Evolutionary conservation across 108 stramenopile genomes (phyloP).

Genomic region (Conticribra weissflogii): DNA sequence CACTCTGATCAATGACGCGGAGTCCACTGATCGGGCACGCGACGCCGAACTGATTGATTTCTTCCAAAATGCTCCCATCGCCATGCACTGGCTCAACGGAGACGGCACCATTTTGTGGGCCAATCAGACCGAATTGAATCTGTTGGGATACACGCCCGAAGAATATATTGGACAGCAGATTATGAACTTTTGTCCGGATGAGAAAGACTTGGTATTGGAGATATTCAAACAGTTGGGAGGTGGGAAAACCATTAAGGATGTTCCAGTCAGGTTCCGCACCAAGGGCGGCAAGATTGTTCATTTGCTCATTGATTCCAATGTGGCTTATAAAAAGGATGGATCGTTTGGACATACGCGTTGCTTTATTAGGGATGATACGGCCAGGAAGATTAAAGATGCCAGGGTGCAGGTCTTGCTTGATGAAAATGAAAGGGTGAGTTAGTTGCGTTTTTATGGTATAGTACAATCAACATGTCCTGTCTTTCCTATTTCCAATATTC

Average conservation of each 20-base stretch:
- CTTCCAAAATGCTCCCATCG: constrained; percentile 63
- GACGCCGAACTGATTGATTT: constrained; percentile 53
- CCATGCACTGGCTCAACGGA: constrained; percentile 60
- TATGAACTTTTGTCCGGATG: constrained; percentile 53
- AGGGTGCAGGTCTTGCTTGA: constrained; percentile 31
- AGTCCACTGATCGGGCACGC: constrained; percentile 33
- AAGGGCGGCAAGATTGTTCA: constrained; percentile 57
- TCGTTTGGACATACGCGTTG: constrained; percentile 56
- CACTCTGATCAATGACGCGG: constrained; percentile 22
- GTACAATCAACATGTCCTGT: too few relatives aligned
- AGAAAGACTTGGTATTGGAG: constrained; percentile 44
- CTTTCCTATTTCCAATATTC: too few relatives aligned
- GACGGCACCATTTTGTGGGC: constrained; percentile 55
- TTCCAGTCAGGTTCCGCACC: constrained; percentile 56
- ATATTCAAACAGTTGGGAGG: constrained; percentile 53
- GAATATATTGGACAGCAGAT: constrained; percentile 52
- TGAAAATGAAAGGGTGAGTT: constrained; percentile 37
- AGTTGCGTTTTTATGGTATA: too few relatives aligned
- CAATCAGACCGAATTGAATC: constrained; percentile 55
- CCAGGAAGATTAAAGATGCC: constrained; percentile 42
- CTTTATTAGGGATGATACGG: constrained; percentile 61
- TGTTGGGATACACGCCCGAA: constrained; percentile 55
- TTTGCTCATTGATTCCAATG: constrained; percentile 62
- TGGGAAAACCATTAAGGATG: constrained; percentile 50
- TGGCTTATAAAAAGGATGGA: constrained; percentile 53